Evolutionary conservation across 768 basidiomycete genomes (phyloP), one percentile per base, ranked within the genome.

Genomic region (Collybia sordida): DNA sequence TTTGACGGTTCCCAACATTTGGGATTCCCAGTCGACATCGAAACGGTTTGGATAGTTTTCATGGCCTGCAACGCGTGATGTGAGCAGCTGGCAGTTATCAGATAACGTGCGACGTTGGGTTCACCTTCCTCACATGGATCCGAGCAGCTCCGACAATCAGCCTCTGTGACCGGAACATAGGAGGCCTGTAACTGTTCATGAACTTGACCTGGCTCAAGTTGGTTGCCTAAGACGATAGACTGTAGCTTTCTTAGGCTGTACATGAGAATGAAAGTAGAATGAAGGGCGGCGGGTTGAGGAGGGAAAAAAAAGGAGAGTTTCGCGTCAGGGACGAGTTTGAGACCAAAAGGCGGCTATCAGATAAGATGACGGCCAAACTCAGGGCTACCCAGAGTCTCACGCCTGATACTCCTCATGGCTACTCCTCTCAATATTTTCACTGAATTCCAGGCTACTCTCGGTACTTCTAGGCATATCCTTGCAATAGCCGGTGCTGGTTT

Each of bases 1-100:
- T 65, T 88, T 88, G 22, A 93, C 80, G 24, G 85, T 82, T 7
- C 94, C 95, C n/a, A 94, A 70, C 82, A 98, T 82, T 41, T 87
- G 79, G 2, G 82, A 80, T 18, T 86, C 85, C 72, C 80, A 82
- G 71, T 98, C 95, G 27, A 90, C 72, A 34, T 83, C 80, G 61
- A 97, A 86, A 45, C 80, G 82, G 15, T 66, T 68, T 22, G 90
- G 85, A 59, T 87, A 92, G 39, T 83, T 83, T 46, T 87, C 82
- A 61, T 91, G 88, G 49, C 82, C 88, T 88, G 54, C 34, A 52
- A 22, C 53, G 56, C 52, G 54, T 52, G 38, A 42, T 47, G 49
- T 59, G 49, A 60, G 54, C 39, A 60, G 54, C 39, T 46, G 43
- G 37, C 35, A 36, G 56, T 68, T 70, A 65, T 63, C 63, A 57